Conservation (phyloP, 768 basidiomycete species). For the Hirschioporus abietinus region DNA sequence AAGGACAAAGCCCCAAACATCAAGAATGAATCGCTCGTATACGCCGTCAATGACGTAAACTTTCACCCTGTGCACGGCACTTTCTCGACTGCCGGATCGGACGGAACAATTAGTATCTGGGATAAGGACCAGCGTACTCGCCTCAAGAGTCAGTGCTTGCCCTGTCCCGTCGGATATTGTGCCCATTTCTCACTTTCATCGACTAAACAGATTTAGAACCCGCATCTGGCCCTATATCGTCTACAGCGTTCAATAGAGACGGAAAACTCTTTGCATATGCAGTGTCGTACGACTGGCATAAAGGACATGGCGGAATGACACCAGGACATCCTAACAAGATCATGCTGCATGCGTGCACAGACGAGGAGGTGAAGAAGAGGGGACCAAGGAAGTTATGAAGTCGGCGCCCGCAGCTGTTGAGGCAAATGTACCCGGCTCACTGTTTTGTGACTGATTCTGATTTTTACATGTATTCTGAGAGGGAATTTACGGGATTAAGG, state of each 20-base stretch:
- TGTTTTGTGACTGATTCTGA: neutral
- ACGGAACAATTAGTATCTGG: constrained; percentile 32
- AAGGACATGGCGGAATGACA: constrained; percentile 30
- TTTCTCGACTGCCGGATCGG: constrained; percentile 35
- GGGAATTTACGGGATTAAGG: neutral
- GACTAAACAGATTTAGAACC: constrained; percentile 17
- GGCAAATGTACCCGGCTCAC: neutral
- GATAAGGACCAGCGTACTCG: constrained; percentile 36
- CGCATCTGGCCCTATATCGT: constrained; percentile 29
- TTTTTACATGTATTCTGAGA: neutral
- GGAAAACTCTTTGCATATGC: constrained; percentile 38
- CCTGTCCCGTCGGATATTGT: neutral
- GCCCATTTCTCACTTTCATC: neutral
- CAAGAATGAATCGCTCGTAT: constrained; percentile 43
- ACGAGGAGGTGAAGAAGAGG: constrained; percentile 32
- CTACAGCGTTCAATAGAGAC: constrained; percentile 34
- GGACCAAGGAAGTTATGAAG: neutral
- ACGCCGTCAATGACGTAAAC: constrained; percentile 50
- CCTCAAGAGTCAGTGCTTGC: constrained; percentile 31
- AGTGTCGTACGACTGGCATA: constrained; percentile 38
- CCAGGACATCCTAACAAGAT: constrained; percentile 30
- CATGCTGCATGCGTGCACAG: constrained; percentile 35
- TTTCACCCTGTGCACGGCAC: constrained; percentile 53
- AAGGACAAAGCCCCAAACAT: constrained; percentile 27
- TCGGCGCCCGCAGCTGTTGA: neutral